phyloP scores from a whole-genome alignment of 495 filamentous ascomycete species.

The Cairneyella variabilis region DNA sequence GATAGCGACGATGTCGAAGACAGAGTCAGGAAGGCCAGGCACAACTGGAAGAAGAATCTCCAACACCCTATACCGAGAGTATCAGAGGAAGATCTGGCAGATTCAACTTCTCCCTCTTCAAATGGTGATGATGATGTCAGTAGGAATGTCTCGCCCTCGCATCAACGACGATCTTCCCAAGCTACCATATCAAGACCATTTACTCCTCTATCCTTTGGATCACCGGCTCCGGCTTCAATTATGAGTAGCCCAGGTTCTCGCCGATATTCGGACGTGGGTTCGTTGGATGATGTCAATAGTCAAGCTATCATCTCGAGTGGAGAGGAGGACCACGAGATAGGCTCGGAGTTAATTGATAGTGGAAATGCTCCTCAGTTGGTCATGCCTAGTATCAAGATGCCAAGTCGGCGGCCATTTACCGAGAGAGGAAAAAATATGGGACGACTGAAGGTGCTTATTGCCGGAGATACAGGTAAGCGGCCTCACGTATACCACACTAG shows the following conservation, averaged over 20 bases:
- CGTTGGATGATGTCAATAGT: constrained; percentile 47
- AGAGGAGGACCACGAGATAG: constrained; percentile 39
- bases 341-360: constrained; percentile 38
- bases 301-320: constrained; percentile 44
- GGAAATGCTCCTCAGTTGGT: constrained; percentile 79
- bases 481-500: not conserved
- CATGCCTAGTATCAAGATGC: constrained; percentile 97
- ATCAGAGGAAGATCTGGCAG: constrained; percentile 25
- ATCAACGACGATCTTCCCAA: constrained; percentile 29
- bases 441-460: constrained; percentile 80
- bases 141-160: constrained; percentile 26
- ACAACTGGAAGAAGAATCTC: constrained; percentile 27
- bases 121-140: constrained; percentile 24
- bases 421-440: constrained; percentile 79
- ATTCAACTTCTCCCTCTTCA: constrained; percentile 22
- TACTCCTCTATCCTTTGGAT: constrained; percentile 50
- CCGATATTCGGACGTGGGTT: constrained; percentile 47
- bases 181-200: constrained; percentile 44
- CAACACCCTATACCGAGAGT: constrained; percentile 4
- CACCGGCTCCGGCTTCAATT: constrained; percentile 45
- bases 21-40: constrained; percentile 22
- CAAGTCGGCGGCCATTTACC: constrained; percentile 88
- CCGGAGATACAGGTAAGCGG: constrained; percentile 73
- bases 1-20: constrained; percentile 35
- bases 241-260: constrained; percentile 41